phyloP scores from a whole-genome alignment of 2,329 filamentous ascomycete genomes.

The Sarocladium kiliense region DNA sequence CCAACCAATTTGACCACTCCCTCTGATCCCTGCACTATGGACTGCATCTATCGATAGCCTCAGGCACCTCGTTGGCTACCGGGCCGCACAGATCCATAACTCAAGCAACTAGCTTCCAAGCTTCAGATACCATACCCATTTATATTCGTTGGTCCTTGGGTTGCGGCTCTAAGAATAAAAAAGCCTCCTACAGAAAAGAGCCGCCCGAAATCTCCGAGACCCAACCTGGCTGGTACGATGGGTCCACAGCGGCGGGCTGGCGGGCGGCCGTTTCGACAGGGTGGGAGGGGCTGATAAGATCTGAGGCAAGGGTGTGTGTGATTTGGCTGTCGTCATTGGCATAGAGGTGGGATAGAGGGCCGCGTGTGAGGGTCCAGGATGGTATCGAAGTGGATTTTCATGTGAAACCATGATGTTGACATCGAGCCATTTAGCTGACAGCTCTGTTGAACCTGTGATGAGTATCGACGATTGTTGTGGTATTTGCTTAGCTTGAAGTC shows the following conservation, averaged over 20 bases:
- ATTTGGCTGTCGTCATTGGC: not conserved
- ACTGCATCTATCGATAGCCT: no score
- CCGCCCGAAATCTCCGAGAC: constrained; percentile 5
- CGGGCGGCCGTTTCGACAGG: not conserved
- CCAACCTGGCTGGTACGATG: not conserved
- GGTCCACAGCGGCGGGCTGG: not conserved
- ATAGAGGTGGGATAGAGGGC: not conserved
- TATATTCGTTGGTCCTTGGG: no score
- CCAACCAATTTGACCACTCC: no score
- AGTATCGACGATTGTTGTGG: no score
- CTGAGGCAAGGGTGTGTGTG: not conserved
- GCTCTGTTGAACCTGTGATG: no score
- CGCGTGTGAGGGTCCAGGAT: not conserved
- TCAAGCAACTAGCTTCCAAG: no score
- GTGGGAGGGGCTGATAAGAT: not conserved
- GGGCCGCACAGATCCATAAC: not conserved
- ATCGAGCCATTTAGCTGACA: not conserved
- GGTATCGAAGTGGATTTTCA: not conserved
- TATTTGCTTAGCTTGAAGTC: no score
- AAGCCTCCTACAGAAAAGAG: not conserved
- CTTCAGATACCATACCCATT: no score
- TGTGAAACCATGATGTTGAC: not conserved
- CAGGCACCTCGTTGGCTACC: no score
- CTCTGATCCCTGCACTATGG: no score
- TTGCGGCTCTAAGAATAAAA: not conserved